Evolutionary conservation across 129 eudicot species (phyloP).

Genomic region (Lactuca sativa): DNA sequence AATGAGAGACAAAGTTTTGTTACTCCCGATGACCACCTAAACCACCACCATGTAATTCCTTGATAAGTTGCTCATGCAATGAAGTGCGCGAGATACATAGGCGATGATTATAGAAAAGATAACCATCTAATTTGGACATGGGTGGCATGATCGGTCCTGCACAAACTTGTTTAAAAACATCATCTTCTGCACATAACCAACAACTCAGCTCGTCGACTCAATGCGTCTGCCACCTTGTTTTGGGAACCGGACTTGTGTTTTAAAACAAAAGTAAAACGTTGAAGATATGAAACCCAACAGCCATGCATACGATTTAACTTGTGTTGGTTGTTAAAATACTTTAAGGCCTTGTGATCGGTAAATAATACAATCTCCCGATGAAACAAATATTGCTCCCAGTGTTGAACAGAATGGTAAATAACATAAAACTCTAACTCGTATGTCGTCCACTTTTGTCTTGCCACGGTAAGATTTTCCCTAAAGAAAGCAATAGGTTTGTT

Average conservation of each 20-base stretch:
- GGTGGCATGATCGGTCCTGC: neutral
- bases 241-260: neutral
- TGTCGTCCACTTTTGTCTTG: neutral
- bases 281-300: neutral
- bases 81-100: neutral
- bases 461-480: neutral
- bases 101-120: neutral
- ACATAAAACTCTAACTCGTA: constrained; percentile 16
- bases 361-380: neutral
- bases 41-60: neutral
- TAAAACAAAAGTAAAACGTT: neutral
- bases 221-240: neutral
- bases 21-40: neutral
- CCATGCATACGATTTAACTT: neutral
- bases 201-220: neutral
- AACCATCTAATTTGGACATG: neutral
- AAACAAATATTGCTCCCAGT: constrained; percentile 11
- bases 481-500: neutral
- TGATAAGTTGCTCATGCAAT: neutral
- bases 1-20: neutral
- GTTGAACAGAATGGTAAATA: neutral
- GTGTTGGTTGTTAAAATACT: neutral
- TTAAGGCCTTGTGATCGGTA: neutral
- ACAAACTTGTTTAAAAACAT: too few relatives aligned
- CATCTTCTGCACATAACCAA: too few relatives aligned